Evolutionary conservation across 2,329 filamentous ascomycete genomes (phyloP), one percentile per base, ranked within the genome.

Genomic region (Myriosclerotinia scirpicola): DNA sequence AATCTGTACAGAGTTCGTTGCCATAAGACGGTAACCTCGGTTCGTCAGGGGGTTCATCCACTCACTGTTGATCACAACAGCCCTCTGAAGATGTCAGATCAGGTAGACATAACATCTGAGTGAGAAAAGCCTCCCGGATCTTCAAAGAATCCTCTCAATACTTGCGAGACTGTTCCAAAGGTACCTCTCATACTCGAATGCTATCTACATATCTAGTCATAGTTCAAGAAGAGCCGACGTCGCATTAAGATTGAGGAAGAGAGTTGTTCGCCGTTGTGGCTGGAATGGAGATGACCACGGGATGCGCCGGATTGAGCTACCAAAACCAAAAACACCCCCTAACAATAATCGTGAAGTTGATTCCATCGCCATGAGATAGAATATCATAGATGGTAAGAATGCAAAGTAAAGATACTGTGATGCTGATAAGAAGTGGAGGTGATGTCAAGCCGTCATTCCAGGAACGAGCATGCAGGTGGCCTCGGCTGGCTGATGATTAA

Each of bases 401-500:
- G 20, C n/a, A 50, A n/a, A 17, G 20, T 17, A 15, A 36, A 22
- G 12, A 22, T 15, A 11, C 11, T 11, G 17, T 22, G 12, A 12
- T 22, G 5, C 26, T 26, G 15, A 42, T 20, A 26, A 9, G 9
- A 59, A 36, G 56, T n/a, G 20, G 42, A 48, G 20, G 42, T 59
- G 56, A 46, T 50, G 46, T 22, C 46, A 22, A 11, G 46, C n/a
- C 46, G 26, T 26, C 46, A 26, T 50, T 46, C n/a, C 12, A 50
- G n/a, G 30, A 34, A 11, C 38, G 38, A 40, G 38, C 38, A 40
- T 40, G 20, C 46, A 22, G n/a, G n/a, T 7, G 44, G 56, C 44
- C 12, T 36, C 20, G 56, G 20, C 14, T 44, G 55, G 14, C 20
- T 15, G 30, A 44, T 66, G 48, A 66, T 55, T 66, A 66, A 66